Evolutionary conservation across 176 grass and related monocot species (phyloP).

Genomic region (Aechmea fasciata): DNA sequence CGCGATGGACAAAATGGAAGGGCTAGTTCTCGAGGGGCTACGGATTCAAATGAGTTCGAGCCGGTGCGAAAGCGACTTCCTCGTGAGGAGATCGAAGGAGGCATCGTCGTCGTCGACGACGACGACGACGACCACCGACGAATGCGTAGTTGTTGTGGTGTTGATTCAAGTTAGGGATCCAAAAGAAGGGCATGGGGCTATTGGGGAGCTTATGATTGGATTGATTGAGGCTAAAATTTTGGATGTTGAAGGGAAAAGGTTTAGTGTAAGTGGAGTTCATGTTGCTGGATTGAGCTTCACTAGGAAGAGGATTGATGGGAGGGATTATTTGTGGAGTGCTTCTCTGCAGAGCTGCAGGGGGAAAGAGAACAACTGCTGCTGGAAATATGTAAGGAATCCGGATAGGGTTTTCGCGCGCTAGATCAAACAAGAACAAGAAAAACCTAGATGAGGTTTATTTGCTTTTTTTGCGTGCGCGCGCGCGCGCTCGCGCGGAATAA

Average conservation of each 20-base stretch:
- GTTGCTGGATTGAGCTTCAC: conserved; percentile 42
- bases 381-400: conserved; percentile 22
- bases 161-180: conserved; percentile 65
- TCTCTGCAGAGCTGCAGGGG: conserved; percentile 25
- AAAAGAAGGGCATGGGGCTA: conserved; percentile 24
- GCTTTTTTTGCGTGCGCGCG: too few relatives aligned
- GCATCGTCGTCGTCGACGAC: background rate
- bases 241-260: conserved; percentile 15
- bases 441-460: too few relatives aligned
- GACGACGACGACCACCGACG: background rate
- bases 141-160: conserved; percentile 32
- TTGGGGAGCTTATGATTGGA: conserved; percentile 54
- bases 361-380: background rate
- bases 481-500: too few relatives aligned
- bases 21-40: conserved; percentile 37
- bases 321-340: conserved; percentile 48
- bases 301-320: conserved; percentile 2
- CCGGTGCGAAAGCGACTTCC: too few relatives aligned
- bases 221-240: conserved; percentile 33
- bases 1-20: conserved; percentile 35
- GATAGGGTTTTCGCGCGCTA: conserved; percentile 27
- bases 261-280: conserved; percentile 28
- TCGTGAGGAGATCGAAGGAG: background rate
- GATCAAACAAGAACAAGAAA: background rate
- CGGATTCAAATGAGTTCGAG: conserved; percentile 46